phyloP scores from a whole-genome alignment of 2,329 filamentous ascomycete species.

The Diaporthe vaccinii region DNA sequence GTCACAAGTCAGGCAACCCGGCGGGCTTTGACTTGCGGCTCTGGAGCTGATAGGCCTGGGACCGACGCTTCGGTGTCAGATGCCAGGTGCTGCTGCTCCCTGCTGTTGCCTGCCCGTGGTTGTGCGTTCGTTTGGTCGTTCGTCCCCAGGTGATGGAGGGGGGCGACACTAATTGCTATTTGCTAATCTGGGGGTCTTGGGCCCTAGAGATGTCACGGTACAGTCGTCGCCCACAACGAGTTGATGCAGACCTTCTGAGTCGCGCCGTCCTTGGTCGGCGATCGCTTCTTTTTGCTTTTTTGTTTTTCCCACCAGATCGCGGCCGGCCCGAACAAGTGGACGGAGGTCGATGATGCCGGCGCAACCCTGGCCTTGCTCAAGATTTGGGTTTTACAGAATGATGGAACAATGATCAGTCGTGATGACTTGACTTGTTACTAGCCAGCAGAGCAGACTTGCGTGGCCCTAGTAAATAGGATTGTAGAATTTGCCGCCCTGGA shows the following conservation, averaged over 20 bases:
- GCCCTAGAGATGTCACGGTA: constrained; percentile 14
- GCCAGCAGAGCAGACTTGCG: not conserved
- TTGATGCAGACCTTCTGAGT: not conserved
- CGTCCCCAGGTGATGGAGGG: not conserved
- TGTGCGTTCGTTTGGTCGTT: constrained; percentile 8
- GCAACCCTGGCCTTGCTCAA: not conserved
- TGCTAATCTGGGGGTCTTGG: not conserved
- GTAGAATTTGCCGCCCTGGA: not conserved
- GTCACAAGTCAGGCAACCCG: constrained; percentile 29
- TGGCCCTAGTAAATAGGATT: not conserved
- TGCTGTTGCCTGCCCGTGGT: constrained; percentile 26
- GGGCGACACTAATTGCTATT: constrained; percentile 3
- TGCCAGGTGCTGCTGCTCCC: constrained; percentile 31
- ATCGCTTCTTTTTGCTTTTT: constrained; percentile 29
- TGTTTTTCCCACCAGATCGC: not conserved
- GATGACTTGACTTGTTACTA: not conserved
- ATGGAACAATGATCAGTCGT: not conserved
- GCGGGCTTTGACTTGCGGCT: constrained; percentile 11
- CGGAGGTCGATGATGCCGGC: not conserved
- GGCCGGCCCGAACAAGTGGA: constrained; percentile 4
- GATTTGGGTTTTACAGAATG: not conserved
- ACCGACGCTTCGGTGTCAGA: constrained; percentile 37
- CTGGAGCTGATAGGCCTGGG: constrained; percentile 36
- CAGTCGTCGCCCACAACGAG: not conserved
- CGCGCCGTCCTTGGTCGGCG: constrained; percentile 16